Conservation (phyloP, 1,284 basidiomycete genomes). For the Pseudozyma hubeiensis region DNA sequence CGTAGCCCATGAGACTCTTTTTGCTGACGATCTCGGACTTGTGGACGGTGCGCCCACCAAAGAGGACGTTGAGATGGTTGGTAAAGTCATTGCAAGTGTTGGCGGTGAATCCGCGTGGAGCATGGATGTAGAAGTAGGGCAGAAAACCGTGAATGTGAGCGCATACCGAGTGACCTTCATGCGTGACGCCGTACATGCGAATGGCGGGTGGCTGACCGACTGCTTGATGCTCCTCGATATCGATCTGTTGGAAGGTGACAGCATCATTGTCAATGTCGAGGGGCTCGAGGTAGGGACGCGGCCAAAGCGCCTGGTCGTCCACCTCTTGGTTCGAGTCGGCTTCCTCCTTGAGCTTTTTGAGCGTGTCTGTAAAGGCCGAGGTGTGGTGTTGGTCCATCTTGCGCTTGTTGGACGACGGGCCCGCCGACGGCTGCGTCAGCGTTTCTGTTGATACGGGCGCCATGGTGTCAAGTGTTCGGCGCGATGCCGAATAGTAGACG, state of each 20-base stretch:
- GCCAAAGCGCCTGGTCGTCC: conserved; percentile 56
- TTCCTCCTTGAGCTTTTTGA: conserved; percentile 53
- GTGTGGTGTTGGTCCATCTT: conserved; percentile 46
- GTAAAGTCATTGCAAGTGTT: conserved; percentile 62
- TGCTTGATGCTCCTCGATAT: conserved; percentile 64
- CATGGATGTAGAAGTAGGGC: conserved; percentile 67
- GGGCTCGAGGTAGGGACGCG: conserved; percentile 49
- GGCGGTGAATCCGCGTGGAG: conserved; percentile 61
- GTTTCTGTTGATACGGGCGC: conserved; percentile 45
- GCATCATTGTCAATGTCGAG: conserved; percentile 48
- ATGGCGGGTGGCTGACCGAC: conserved; percentile 59
- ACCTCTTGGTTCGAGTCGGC: conserved; percentile 45
- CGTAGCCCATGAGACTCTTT: conserved; percentile 66
- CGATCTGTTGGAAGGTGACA: conserved; percentile 67
- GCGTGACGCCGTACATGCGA: conserved; percentile 66
- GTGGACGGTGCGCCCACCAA: conserved; percentile 52
- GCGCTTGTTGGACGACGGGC: conserved; percentile 40
- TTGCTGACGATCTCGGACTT: conserved; percentile 53
- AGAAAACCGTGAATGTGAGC: conserved; percentile 67
- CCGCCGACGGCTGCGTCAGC: conserved; percentile 25
- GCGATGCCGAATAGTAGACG: conserved; percentile 10
- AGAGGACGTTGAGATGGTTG: conserved; percentile 65
- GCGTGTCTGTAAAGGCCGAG: conserved; percentile 58
- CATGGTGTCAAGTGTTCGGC: conserved; percentile 27
- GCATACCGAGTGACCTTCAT: conserved; percentile 62